Base-by-base conservation (phyloP, 2,329 filamentous ascomycete species). In the Apiospora arundinis region DNA sequence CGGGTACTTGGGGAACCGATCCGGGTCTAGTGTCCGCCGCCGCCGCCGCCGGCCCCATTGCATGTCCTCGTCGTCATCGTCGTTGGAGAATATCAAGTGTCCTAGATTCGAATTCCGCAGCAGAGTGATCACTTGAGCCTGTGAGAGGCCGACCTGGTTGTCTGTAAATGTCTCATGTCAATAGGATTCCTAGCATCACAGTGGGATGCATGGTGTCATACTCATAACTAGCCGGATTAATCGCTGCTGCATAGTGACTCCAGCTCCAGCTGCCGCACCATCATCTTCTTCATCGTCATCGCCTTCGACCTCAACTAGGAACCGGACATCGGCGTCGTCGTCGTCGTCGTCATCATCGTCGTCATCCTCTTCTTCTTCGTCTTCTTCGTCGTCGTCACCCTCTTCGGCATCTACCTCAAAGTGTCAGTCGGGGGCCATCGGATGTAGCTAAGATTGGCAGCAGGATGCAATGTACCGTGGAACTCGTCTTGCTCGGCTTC, bases 1-100 rank as follows among this genome's bases (percentile, higher is more conserved):
- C 0, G 95, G 95, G 0, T 97, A 90, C 76, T 93, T 93, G n/a
- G 95, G 94, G 72, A 95, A 95, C 63, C 89, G 83, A 73, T 90
- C 81, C 1, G 86, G 86, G 71, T 90, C 87, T n/a, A 81, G 77
- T 1, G 74, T 74, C 14, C 78, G 78, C 25, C 82, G 79, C 69
- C 87, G 84, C 45, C 85, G 80, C 52, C 86, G 82, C 75, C 85
- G 83, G 68, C 85, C 81, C 67, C 83, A 71, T 12, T 78, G 80
- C 14, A 82, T 81, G 6, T 81, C 80, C 21, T 83, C 74, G 8
- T 78, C 77, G 21, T 77, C 77, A 23, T 77, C 78, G 42, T 78
- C 77, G 23, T 81, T 78, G 69, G 80, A 80, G 69, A 83, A 80
- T 2, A 84, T 71, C 25, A 81, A 74, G 28, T 80, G 79, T 23